Base-by-base conservation (phyloP, 352 stramenopile genomes). In the Globisporangium irregulare region DNA sequence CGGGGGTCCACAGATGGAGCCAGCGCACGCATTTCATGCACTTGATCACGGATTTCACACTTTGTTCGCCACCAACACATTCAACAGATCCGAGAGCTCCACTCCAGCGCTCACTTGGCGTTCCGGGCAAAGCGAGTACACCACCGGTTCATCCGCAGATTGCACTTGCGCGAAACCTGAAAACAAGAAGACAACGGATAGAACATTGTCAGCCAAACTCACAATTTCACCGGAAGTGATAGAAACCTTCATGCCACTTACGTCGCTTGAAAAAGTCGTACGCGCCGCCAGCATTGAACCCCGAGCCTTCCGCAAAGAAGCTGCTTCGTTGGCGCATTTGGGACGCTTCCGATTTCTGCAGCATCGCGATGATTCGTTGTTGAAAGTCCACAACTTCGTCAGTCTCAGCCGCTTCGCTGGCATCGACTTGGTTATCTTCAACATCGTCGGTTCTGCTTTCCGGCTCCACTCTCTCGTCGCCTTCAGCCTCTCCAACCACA, bases 181-280 rank as follows among this genome's bases (percentile, higher is more conserved):
- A 9, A n/a, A 32, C 3, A 58, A 41, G 32, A 57, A 32, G 29
- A 32, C 29, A 32, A 32, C 29, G 29, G 9, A 29, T 22, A 25
- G 14, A 20, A 32, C 22, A 14, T 0, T 27, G 60, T 66, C 22
- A 57, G 24, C 4, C n/a, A 64, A 46, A 50, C 38, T 8, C 29
- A 60, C 3, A 46, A 8, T 54, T 43, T 58, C 5, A 24, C 25
- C 25, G 7, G 58, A 3, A 58, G 18, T 14, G 22, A 29, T 56
- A 46, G 59, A 18, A 10, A 24, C 55, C 20, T 1, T 34, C 29
- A 38, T 56, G 48, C 9, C 43, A 88, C 82, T 55, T 85, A 90
- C 81, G 83, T 61, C 64, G 75, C 57, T 92, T 92, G 76, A 92
- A 80, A 66, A 91, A 90, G 68, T 87, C 78, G 66, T 89, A 89